These are phyloP conservation scores for Insectozyma bohioensis DNA, from an alignment of 1,139 yeast species.

Conservation along the genomic window DNA sequence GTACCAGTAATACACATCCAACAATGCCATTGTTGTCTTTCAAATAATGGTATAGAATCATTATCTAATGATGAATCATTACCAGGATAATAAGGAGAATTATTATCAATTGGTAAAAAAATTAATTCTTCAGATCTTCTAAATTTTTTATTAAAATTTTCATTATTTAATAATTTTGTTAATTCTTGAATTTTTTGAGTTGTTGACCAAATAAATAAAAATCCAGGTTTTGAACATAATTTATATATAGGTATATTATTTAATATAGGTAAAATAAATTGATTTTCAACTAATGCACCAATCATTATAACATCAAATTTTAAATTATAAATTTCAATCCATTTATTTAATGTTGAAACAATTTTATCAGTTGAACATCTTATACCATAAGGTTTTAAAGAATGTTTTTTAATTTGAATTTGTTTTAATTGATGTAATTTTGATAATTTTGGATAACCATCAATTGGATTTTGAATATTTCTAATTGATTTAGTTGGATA, in stretches of 20 bases:
- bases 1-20: constrained; percentile 98
- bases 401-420: constrained; percentile 45
- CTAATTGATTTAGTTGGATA: constrained; percentile 63
- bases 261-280: constrained; percentile 59
- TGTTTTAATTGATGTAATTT: constrained; percentile 62
- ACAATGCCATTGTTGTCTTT: constrained; percentile 82
- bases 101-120: constrained; percentile 60
- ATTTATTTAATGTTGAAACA: constrained; percentile 52
- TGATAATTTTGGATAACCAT: constrained; percentile 84
- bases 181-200: constrained; percentile 67
- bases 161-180: constrained; percentile 55
- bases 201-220: constrained; percentile 84
- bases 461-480: constrained; percentile 63
- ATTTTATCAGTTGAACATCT: constrained; percentile 53
- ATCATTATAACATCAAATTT: constrained; percentile 90
- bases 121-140: constrained; percentile 86
- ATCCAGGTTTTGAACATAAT: constrained; percentile 82
- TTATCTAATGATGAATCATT: constrained; percentile 14
- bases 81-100: constrained; percentile 61
- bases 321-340: constrained; percentile 58
- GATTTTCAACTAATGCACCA: constrained; percentile 78
- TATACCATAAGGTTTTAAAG: constrained; percentile 67
- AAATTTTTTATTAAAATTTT: constrained; percentile 70
- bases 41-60: constrained; percentile 26
- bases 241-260: constrained; percentile 67